These are phyloP conservation scores for Psilocybe sp. DNA, from an alignment of 768 basidiomycete genomes.

Conservation along the genomic window DNA sequence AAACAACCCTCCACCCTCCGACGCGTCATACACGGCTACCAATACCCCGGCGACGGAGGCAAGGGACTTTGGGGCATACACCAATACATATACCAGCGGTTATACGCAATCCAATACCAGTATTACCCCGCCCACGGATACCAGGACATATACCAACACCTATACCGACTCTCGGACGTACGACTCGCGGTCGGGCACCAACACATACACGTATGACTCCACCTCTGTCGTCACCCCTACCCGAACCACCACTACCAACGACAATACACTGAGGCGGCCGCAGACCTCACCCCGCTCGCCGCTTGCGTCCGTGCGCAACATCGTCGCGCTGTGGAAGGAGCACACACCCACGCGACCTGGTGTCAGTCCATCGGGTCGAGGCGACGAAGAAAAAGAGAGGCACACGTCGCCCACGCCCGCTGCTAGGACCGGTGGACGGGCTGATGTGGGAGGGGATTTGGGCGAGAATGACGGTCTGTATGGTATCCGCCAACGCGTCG, in stretches of 20 bases:
- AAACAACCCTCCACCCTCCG: conserved; percentile 14
- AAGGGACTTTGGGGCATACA: conserved; percentile 33
- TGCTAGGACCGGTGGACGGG: too few relatives aligned
- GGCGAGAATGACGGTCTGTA: conserved; percentile 46
- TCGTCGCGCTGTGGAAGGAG: conserved; percentile 80
- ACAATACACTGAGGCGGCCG: conserved; percentile 62
- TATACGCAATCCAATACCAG: conserved; percentile 19
- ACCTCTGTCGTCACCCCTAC: conserved; percentile 35
- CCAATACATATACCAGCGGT: conserved; percentile 15
- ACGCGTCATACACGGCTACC: conserved; percentile 18
- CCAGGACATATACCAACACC: too few relatives aligned
- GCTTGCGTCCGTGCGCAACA: conserved; percentile 70
- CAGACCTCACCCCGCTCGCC: conserved; percentile 70
- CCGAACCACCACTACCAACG: conserved; percentile 41
- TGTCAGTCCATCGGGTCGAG: background rate
- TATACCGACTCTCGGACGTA: conserved; percentile 9
- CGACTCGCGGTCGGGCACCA: background rate
- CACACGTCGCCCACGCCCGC: conserved; percentile 3
- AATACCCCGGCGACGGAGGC: conserved; percentile 20
- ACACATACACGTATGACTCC: too few relatives aligned
- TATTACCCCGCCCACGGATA: conserved; percentile 20
- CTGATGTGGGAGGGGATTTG: conserved; percentile 31
- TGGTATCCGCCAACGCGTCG: conserved; percentile 45
- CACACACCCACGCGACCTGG: conserved; percentile 36
- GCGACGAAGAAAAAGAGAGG: background rate